phyloP scores from a whole-genome alignment of 2,329 filamentous ascomycete species.

The Colletotrichum limetticola region DNA sequence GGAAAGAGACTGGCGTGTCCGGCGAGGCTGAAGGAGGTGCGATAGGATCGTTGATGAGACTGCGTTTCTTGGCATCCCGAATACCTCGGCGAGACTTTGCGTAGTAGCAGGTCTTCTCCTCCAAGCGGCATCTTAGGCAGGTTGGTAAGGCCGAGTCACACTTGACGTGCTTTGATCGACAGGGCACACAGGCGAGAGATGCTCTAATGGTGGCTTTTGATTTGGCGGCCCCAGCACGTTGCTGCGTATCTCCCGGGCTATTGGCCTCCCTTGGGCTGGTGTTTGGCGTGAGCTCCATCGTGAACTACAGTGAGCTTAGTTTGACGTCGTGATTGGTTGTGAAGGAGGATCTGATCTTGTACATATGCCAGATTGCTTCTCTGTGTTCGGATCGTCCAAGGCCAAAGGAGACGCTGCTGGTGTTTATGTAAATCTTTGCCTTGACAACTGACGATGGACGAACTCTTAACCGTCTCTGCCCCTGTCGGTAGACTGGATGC shows the following conservation, averaged over 20 bases:
- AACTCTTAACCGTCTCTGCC: neutral
- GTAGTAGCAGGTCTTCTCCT: constrained; percentile 57
- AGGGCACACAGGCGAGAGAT: constrained; percentile 58
- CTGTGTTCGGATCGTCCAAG: neutral
- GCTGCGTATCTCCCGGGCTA: constrained; percentile 9
- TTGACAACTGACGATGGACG: neutral
- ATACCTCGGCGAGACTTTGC: constrained; percentile 59
- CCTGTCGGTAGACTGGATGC: constrained; percentile 3
- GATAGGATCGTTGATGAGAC: constrained; percentile 42
- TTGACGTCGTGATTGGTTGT: neutral
- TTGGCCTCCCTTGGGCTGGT: constrained; percentile 18
- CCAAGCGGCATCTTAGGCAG: constrained; percentile 56
- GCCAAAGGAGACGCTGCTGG: neutral
- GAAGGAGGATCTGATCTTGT: neutral
- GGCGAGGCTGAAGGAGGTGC: constrained; percentile 26
- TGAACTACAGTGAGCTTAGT: neutral
- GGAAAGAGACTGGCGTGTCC: constrained; percentile 16
- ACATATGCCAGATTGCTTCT: neutral
- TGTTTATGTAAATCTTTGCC: constrained; percentile 31
- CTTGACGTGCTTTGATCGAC: constrained; percentile 58
- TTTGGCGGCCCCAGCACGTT: constrained; percentile 31
- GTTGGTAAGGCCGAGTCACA: constrained; percentile 44
- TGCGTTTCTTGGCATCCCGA: constrained; percentile 47
- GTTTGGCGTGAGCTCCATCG: constrained; percentile 14
- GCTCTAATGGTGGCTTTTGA: constrained; percentile 52